Conservation (phyloP, 192 early-diverging fungal species). For the Linnemannia hyalina region DNA sequence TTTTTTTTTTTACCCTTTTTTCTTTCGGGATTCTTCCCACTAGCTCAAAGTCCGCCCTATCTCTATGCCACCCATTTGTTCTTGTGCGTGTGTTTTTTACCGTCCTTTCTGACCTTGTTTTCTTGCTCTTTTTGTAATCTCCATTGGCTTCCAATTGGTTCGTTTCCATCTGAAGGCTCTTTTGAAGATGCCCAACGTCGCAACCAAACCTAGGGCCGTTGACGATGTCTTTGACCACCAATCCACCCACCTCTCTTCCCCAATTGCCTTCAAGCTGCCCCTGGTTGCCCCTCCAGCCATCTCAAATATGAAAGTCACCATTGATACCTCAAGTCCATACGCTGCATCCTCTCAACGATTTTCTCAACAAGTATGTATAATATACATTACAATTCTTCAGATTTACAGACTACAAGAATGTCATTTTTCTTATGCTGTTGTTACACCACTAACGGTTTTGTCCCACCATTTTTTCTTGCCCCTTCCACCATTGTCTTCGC, state of each 20-base stretch:
- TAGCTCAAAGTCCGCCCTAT: background rate
- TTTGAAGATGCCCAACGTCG: conserved; percentile 45
- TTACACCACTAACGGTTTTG: background rate
- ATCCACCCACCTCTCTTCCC: background rate
- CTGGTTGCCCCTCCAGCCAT: background rate
- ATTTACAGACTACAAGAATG: background rate
- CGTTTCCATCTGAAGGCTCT: conserved; percentile 18
- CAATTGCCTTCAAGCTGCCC: conserved; percentile 26
- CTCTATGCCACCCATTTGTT: background rate
- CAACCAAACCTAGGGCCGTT: conserved; percentile 33
- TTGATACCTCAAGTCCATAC: background rate
- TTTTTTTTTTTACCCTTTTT: background rate
- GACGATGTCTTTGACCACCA: conserved; percentile 24
- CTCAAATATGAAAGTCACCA: background rate
- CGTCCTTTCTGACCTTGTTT: background rate
- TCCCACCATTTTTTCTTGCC: background rate
- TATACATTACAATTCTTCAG: background rate
- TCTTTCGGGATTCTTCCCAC: background rate
- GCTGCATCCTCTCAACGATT: conserved; percentile 19
- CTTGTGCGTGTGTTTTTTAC: background rate
- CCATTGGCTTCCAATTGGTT: background rate
- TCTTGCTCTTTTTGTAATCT: background rate
- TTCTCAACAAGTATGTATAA: conserved; percentile 18
- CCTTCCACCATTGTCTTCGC: background rate
- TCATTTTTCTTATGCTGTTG: background rate